These are phyloP conservation scores for Coemansia javaensis DNA, from an alignment of 192 early-diverging fungal genomes.

Conservation along the genomic window DNA sequence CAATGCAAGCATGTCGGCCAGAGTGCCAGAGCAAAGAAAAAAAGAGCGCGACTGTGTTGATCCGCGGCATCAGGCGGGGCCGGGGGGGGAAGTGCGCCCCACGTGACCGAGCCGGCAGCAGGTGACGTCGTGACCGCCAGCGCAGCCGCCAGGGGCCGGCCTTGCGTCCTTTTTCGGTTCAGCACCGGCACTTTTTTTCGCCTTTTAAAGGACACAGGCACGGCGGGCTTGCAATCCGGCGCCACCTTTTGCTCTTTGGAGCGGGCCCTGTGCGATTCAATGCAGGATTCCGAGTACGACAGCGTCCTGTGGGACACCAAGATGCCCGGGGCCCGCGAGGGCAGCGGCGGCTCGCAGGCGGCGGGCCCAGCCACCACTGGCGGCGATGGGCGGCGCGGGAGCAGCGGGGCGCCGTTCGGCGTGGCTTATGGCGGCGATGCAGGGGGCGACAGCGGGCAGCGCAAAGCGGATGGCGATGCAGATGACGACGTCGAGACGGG, in stretches of 20 bases:
- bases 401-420: conserved; percentile 4
- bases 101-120: no score
- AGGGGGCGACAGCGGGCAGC: conserved; percentile 1
- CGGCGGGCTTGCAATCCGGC: no score
- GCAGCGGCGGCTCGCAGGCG: conserved; percentile 1
- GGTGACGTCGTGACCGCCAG: no score
- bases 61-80: no score
- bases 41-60: no score
- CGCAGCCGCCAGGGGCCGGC: no score
- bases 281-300: conserved; percentile 48
- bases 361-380: conserved; percentile 9
- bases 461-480: conserved; percentile 11
- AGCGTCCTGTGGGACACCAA: conserved; percentile 51
- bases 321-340: conserved; percentile 18
- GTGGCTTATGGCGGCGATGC: conserved; percentile 24
- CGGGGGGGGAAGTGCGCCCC: no score
- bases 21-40: no score
- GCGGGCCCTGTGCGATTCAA: not conserved
- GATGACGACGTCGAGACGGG: conserved; percentile 29
- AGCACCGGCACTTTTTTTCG: no score
- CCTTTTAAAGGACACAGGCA: no score
- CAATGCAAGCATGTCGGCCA: no score
- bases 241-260: not conserved
- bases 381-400: not conserved
- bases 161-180: no score